Evolutionary conservation across 192 early-diverging fungal species (phyloP), one percentile per base, ranked within the genome.

Genomic region (Backusella macrospora): DNA sequence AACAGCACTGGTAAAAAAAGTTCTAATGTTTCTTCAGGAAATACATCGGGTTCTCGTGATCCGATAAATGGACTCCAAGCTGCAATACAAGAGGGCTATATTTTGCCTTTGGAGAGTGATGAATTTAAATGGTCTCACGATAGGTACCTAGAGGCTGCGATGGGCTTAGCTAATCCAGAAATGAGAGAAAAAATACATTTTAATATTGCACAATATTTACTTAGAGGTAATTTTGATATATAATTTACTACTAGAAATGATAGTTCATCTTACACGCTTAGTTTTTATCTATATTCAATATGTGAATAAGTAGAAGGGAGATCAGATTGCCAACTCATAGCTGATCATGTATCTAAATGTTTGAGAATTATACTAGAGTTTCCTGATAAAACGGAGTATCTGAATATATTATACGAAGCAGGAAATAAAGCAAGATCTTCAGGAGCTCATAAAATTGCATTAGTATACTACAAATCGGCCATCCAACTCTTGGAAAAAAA

Each of bases 111-210:
- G 5, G 78, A 79, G 49, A 72, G 49, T 10, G 78, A 79, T 42
- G 71, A 71, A 45, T 79, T 79, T 44, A 79, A 74, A 59, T 79
- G 73, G 70, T 71, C 69, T 21, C 78, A 79, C 49, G 78, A 79
- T 59, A 62, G 73, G 26, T 79, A 72, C 37, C 68, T 74, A 37
- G 73, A 74, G 62, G 78, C 78, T 7, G 78, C 78, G 5, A 79
- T 79, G 78, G 63, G 49, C 6, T 52, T 79, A 12, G 78, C 70
- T 39, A 21, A 74, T 42, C 65, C 73, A 8, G 72, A 59, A 18
- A 44, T 62, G 4, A 46, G 73, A 34, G 73, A 75, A 55, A 70
- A 39, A 9, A 79, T 79, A 4, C 78, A 79, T 72, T 72, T 72
- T 5, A 79, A 72, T n/a, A 75, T 79, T 40, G 73, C 73, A 3